Base-by-base conservation (phyloP, 495 filamentous ascomycete genomes). In the Amphirosellinia nigrospora region DNA sequence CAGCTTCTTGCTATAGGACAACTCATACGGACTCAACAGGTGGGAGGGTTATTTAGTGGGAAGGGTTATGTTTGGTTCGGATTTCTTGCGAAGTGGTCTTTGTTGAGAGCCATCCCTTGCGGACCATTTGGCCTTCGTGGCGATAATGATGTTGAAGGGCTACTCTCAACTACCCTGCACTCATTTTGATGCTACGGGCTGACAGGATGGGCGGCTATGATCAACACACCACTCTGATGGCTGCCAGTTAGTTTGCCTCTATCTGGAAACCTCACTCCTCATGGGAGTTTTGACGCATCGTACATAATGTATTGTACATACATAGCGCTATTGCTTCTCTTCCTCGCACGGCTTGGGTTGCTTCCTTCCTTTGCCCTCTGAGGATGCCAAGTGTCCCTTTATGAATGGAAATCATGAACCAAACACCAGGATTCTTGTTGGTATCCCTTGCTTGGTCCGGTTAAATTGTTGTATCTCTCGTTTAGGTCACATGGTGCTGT, bases 391-490 rank as follows among this genome's bases (percentile, higher is more conserved):
- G 23, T 46, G 23, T 23, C 38, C 52, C 23, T 63, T 68, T 53
- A 69, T 69, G 58, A 69, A 69, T 63, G 59, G 58, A 69, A 39
- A 21, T 63, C 56, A 69, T 63, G 67, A 69, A 63, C 43, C 56
- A 61, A 50, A 32, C 43, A 48, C 9, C 50, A 56, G 19, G 46
- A 3, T 11, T 55, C 34, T 26, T 15, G 34, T 39, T 53, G 62
- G 26, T 23, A 8, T 36, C n/a, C 7, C 13, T n/a, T 48, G 15
- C 23, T 19, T 39, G 16, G 28, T 36, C 19, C 30, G 1, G 62
- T 19, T 15, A 53, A 10, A 39, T 65, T 64, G 26, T 6, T 26
- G 28, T 61, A 36, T 61, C 10, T 21, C 32, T 58, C 8, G 32
- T 21, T n/a, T 8, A n/a, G 32, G 36, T 58, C 55, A 58, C 32